Percentiles rank a stretch among this genome's conserved stretches.
These are phyloP conservation scores for Oryza australiensis DNA, from an alignment of 176 grass and related monocot species.

Conservation along the genomic window DNA sequence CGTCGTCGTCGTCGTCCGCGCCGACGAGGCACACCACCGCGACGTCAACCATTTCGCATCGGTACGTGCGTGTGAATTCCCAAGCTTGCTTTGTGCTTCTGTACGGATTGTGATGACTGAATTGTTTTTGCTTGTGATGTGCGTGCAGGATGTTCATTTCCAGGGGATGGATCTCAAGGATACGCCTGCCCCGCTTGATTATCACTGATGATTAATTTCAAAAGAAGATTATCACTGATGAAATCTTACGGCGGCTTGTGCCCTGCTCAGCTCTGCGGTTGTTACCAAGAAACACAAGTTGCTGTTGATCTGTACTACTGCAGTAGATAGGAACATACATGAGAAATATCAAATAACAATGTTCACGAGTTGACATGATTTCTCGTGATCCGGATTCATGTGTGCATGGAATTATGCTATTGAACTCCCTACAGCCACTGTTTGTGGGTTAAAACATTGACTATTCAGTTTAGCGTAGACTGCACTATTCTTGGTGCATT, in stretches of 20 bases:
- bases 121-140: slow-evolving; percentile 14
- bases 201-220: slow-evolving; percentile 44
- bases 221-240: too few relatives aligned
- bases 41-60: slow-evolving; percentile 81
- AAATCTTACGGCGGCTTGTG: too few relatives aligned
- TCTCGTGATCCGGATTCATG: neutral
- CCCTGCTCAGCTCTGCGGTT: neutral
- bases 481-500: neutral
- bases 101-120: slow-evolving; percentile 20
- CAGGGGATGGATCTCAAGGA: slow-evolving; percentile 70
- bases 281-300: neutral
- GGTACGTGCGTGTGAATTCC: slow-evolving; percentile 45
- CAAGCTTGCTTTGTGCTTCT: neutral
- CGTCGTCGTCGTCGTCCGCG: slow-evolving; percentile 61
- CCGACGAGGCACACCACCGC: slow-evolving; percentile 81
- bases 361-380: neutral
- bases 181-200: slow-evolving; percentile 61
- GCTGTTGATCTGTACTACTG: neutral
- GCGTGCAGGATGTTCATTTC: slow-evolving; percentile 74
- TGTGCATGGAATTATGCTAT: neutral
- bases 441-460: neutral
- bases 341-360: neutral
- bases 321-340: neutral
- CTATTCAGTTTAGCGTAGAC: neutral
- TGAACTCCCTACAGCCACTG: neutral